Percentiles rank a stretch among this genome's conserved stretches.
Conservation (phyloP, 2,329 filamentous ascomycete species). For the Alternaria ventricosa region DNA sequence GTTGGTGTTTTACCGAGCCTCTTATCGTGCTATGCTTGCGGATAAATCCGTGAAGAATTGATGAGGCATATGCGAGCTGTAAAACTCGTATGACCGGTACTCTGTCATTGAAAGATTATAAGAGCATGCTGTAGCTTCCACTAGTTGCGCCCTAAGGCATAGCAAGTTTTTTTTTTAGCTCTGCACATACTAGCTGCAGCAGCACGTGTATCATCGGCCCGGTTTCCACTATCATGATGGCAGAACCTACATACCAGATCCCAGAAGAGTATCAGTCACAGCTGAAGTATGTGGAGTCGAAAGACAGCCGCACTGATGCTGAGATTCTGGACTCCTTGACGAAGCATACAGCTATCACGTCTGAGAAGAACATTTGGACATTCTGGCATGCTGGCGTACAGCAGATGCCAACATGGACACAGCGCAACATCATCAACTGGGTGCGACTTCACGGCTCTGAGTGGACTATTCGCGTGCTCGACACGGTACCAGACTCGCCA, state of each 20-base stretch:
- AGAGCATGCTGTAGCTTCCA: neutral
- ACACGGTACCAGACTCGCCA: conserved; percentile 46
- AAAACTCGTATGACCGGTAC: neutral
- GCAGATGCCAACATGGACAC: conserved; percentile 49
- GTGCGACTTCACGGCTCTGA: conserved; percentile 47
- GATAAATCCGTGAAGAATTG: neutral
- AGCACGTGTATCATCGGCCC: neutral
- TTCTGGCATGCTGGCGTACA: conserved; percentile 50
- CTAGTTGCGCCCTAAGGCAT: neutral
- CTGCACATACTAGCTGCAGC: too few relatives aligned
- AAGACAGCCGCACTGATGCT: conserved; percentile 25
- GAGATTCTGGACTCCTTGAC: conserved; percentile 27
- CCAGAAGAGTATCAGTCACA: conserved; percentile 23
- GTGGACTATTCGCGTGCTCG: conserved; percentile 54
- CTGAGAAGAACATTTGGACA: conserved; percentile 52
- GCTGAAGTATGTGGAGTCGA: conserved; percentile 17
- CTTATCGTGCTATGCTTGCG: neutral
- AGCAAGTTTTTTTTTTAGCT: too few relatives aligned
- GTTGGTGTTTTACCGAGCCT: neutral
- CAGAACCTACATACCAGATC: conserved; percentile 2
- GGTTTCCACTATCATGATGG: conserved; percentile 2
- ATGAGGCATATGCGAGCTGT: neutral
- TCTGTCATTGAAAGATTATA: neutral
- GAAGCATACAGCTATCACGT: conserved; percentile 35
- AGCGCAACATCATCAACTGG: conserved; percentile 53